Conservation (phyloP, 2,329 filamentous ascomycete species). For the Microsporum audouinii region DNA sequence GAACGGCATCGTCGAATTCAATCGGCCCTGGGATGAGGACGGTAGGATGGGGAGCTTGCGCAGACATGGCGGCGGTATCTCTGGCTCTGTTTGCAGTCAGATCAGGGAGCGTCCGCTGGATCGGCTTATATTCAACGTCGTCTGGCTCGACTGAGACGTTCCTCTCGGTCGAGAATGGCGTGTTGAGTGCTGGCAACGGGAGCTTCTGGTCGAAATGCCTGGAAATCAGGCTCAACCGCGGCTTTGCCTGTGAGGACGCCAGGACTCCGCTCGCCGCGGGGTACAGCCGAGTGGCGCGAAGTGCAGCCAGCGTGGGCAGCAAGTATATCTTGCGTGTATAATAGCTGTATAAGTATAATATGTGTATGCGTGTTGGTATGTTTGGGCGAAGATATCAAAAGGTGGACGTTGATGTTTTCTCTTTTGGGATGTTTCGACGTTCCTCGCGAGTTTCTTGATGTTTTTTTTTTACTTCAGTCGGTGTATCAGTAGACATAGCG, state of each 20-base stretch:
- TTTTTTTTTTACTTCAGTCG: too few relatives aligned
- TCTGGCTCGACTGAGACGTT: conserved; percentile 39
- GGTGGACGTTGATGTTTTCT: neutral
- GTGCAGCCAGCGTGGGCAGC: conserved; percentile 10
- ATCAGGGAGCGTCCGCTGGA: conserved; percentile 23
- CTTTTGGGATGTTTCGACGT: neutral
- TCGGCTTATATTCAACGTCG: conserved; percentile 43
- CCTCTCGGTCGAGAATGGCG: conserved; percentile 52
- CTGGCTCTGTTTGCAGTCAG: conserved; percentile 4
- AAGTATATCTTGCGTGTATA: neutral
- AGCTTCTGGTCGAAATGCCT: conserved; percentile 47
- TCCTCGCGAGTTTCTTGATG: too few relatives aligned
- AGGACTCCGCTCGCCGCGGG: conserved; percentile 32
- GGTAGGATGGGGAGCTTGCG: conserved; percentile 52
- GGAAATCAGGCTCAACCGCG: conserved; percentile 49
- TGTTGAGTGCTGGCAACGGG: conserved; percentile 49
- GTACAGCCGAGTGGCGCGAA: conserved; percentile 16
- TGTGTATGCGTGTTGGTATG: neutral
- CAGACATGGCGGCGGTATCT: conserved; percentile 40
- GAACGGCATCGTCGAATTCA: conserved; percentile 94
- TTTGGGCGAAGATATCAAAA: neutral
- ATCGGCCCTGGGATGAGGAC: conserved; percentile 95
- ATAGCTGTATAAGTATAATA: neutral
- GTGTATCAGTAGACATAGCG: too few relatives aligned
- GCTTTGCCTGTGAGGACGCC: conserved; percentile 36